Evolutionary conservation across 441 rosid genomes (phyloP).

Genomic region (Populus tomentosa): DNA sequence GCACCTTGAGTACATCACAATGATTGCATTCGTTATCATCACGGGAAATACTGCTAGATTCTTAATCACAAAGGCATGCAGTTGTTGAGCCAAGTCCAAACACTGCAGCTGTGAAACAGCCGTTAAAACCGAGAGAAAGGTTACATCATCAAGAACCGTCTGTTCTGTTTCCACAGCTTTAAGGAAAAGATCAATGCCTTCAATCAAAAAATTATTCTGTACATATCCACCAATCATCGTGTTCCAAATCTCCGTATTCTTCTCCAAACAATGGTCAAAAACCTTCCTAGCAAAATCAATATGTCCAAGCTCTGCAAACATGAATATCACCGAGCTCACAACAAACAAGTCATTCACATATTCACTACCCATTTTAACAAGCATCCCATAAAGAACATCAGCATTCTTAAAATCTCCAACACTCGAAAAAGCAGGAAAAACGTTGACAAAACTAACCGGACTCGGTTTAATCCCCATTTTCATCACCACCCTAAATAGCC

Average conservation of each 20-base stretch:
- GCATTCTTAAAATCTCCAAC: constrained; percentile 43
- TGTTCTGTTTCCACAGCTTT: constrained; percentile 41
- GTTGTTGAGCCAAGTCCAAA: constrained; percentile 48
- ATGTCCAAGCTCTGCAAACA: constrained; percentile 64
- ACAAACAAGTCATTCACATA: constrained; percentile 64
- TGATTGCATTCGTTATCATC: constrained; percentile 52
- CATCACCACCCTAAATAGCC: constrained; percentile 59
- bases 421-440: constrained; percentile 61
- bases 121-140: constrained; percentile 53
- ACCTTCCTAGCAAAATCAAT: constrained; percentile 56
- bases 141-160: constrained; percentile 56
- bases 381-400: constrained; percentile 53
- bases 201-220: constrained; percentile 39
- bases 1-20: constrained; percentile 82
- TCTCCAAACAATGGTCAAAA: constrained; percentile 51
- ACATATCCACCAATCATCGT: constrained; percentile 71
- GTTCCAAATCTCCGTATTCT: constrained; percentile 75
- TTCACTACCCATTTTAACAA: constrained; percentile 56
- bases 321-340: constrained; percentile 59
- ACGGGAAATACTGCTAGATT: constrained; percentile 40
- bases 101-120: constrained; percentile 73
- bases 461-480: constrained; percentile 63
- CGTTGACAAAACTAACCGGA: constrained; percentile 69
- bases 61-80: constrained; percentile 68
- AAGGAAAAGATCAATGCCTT: constrained; percentile 58